Conservation (phyloP, 2,329 filamentous ascomycete genomes). For the Talaromyces albobiverticillius region DNA sequence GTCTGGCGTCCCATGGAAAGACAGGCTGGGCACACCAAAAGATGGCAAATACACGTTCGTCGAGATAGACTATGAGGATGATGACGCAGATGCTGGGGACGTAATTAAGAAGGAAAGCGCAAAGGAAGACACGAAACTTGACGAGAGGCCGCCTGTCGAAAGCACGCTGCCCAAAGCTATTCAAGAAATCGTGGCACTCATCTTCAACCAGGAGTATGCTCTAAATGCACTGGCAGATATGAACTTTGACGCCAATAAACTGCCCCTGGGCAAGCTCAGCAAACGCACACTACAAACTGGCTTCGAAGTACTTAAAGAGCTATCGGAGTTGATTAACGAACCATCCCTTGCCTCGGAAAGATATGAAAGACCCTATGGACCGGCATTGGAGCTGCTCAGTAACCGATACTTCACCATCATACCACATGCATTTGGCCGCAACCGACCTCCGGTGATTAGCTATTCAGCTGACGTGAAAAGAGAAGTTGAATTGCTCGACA, state of each 20-base stretch:
- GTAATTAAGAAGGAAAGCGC: conserved; percentile 34
- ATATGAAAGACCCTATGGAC: conserved; percentile 38
- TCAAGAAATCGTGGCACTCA: conserved; percentile 71
- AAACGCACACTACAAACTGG: conserved; percentile 72
- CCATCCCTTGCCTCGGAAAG: conserved; percentile 44
- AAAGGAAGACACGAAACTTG: conserved; percentile 35
- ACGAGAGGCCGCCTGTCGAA: conserved; percentile 41
- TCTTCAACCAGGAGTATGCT: conserved; percentile 78
- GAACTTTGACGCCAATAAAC: conserved; percentile 57
- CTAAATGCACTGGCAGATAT: conserved; percentile 49
- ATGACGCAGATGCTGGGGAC: conserved; percentile 45
- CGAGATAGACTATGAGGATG: conserved; percentile 71
- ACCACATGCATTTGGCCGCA: conserved; percentile 75
- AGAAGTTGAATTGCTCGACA: conserved; percentile 78
- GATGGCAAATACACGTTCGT: conserved; percentile 70
- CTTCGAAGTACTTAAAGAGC: conserved; percentile 72
- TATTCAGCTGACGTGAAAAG: conserved; percentile 61
- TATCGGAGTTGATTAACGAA: conserved; percentile 65
- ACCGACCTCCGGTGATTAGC: conserved; percentile 66
- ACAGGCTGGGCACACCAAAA: conserved; percentile 50
- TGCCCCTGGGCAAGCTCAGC: conserved; percentile 81
- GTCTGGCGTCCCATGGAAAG: conserved; percentile 50
- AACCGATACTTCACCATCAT: conserved; percentile 80
- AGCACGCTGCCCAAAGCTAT: conserved; percentile 60
- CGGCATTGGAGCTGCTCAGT: conserved; percentile 62